Evolutionary conservation across 805 yeast species (phyloP).

Genomic region (Wickerhamiella siamensis): DNA sequence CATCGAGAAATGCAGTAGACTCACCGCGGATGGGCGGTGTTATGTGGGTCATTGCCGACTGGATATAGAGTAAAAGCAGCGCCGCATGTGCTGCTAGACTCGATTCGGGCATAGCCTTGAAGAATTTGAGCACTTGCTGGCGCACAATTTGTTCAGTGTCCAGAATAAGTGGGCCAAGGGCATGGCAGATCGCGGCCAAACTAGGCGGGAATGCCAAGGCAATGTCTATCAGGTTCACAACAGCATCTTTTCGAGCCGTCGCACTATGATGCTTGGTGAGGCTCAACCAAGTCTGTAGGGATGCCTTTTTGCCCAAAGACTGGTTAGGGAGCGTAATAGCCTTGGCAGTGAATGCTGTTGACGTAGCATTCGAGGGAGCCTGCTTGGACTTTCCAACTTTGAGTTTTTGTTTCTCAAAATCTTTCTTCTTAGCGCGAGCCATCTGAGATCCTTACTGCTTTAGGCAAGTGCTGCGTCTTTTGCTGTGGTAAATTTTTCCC

Average conservation of each 20-base stretch:
- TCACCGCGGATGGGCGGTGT: conserved; percentile 60
- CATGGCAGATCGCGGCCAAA: conserved; percentile 26
- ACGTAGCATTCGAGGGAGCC: conserved; percentile 63
- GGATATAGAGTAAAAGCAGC: conserved; percentile 47
- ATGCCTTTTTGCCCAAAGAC: conserved; percentile 19
- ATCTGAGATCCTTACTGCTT: too few species aligned
- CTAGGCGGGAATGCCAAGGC: conserved; percentile 7
- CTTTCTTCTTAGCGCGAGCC: conserved; percentile 39
- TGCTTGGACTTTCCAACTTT: conserved; percentile 75
- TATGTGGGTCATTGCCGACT: conserved; percentile 90
- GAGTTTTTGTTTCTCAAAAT: conserved; percentile 61
- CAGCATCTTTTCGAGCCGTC: conserved; percentile 16
- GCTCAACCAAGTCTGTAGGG: conserved; percentile 10
- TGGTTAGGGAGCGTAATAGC: conserved; percentile 37
- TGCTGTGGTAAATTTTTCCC: background rate
- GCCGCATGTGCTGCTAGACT: conserved; percentile 26
- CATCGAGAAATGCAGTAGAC: conserved; percentile 50
- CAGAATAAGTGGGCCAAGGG: conserved; percentile 46
- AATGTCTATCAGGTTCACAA: conserved; percentile 6
- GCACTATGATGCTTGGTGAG: conserved; percentile 19
- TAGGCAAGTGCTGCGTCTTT: background rate
- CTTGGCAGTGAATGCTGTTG: conserved; percentile 69
- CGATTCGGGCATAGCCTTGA: conserved; percentile 15
- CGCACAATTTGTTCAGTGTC: conserved; percentile 61
- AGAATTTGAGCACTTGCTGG: conserved; percentile 35